These are phyloP conservation scores for Stagonosporopsis tanaceti DNA, from an alignment of 2,329 filamentous ascomycete species.

Conservation along the genomic window DNA sequence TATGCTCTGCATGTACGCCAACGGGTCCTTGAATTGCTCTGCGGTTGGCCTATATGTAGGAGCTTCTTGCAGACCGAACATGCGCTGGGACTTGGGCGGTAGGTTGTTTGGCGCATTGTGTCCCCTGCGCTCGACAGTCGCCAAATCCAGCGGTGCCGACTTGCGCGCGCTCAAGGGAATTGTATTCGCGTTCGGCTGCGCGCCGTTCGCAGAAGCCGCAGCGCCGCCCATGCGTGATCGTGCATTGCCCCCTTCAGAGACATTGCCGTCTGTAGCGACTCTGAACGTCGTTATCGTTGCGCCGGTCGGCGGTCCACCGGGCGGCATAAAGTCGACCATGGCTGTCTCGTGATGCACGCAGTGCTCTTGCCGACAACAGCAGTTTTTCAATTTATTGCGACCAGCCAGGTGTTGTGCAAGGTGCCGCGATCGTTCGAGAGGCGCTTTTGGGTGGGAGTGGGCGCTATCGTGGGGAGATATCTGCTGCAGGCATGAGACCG, in stretches of 20 bases:
- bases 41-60: slow-evolving; percentile 89
- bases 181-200: slow-evolving; percentile 54
- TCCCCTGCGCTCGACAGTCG: slow-evolving; percentile 89
- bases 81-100: slow-evolving; percentile 76
- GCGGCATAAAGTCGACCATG: slow-evolving; percentile 50
- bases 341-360: slow-evolving; percentile 36
- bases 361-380: slow-evolving; percentile 22
- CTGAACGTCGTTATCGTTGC: slow-evolving; percentile 50
- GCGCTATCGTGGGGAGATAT: slow-evolving; percentile 42
- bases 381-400: slow-evolving; percentile 18
- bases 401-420: neutral
- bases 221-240: slow-evolving; percentile 42
- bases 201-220: slow-evolving; percentile 35
- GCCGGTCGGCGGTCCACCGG: slow-evolving; percentile 41
- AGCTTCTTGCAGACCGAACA: slow-evolving; percentile 86
- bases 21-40: slow-evolving; percentile 93
- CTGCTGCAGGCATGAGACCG: slow-evolving; percentile 42
- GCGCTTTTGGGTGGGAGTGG: slow-evolving; percentile 26
- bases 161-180: slow-evolving; percentile 69
- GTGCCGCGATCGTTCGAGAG: slow-evolving; percentile 16
- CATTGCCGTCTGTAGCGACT: slow-evolving; percentile 43
- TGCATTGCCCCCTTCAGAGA: slow-evolving; percentile 30
- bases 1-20: slow-evolving; percentile 94
- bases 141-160: slow-evolving; percentile 77
- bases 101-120: slow-evolving; percentile 80